A percentile compares a stretch with the other conserved stretches of the same genome.
Evolutionary conservation across 129 eudicot species (phyloP).

Genomic region (Sambucus nigra): DNA sequence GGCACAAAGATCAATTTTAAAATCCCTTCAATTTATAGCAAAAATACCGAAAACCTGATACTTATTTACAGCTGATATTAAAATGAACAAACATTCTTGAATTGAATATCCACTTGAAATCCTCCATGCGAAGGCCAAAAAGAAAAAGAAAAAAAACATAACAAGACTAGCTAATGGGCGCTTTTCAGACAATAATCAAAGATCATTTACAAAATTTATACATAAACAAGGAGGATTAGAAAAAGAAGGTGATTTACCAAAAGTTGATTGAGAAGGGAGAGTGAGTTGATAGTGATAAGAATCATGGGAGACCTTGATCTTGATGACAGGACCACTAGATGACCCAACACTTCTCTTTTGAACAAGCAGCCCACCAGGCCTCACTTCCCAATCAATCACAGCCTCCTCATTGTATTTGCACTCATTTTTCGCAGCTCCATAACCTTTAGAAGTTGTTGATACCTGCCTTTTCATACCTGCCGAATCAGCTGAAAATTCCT

Average conservation of each 20-base stretch:
- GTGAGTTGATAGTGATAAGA: conserved; percentile 33
- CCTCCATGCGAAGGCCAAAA: too few species aligned
- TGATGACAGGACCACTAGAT: conserved; percentile 27
- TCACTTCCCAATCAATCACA: conserved; percentile 52
- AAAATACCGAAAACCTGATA: too few species aligned
- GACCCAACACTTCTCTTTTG: conserved; percentile 36
- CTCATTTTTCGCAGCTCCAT: neutral
- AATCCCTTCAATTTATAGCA: too few species aligned
- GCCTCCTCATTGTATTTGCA: conserved; percentile 16
- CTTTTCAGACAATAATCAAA: too few species aligned
- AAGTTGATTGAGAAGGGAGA: conserved; percentile 37
- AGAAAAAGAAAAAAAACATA: too few species aligned
- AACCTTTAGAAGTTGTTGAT: conserved; percentile 18
- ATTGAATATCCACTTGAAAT: too few species aligned
- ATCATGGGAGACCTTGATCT: conserved; percentile 54
- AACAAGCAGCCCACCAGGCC: conserved; percentile 58
- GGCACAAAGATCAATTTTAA: too few species aligned
- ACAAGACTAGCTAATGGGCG: too few species aligned
- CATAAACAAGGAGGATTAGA: neutral
- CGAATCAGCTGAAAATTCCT: neutral
- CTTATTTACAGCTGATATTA: too few species aligned
- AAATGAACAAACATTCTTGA: too few species aligned
- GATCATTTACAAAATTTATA: too few species aligned
- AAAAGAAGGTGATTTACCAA: conserved; percentile 27
- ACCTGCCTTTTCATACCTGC: conserved; percentile 22